A percentile compares a stretch with the other conserved stretches of the same genome.
Evolutionary conservation across 2,329 filamentous ascomycete genomes (phyloP).

Genomic region (Pezicula radicicola): DNA sequence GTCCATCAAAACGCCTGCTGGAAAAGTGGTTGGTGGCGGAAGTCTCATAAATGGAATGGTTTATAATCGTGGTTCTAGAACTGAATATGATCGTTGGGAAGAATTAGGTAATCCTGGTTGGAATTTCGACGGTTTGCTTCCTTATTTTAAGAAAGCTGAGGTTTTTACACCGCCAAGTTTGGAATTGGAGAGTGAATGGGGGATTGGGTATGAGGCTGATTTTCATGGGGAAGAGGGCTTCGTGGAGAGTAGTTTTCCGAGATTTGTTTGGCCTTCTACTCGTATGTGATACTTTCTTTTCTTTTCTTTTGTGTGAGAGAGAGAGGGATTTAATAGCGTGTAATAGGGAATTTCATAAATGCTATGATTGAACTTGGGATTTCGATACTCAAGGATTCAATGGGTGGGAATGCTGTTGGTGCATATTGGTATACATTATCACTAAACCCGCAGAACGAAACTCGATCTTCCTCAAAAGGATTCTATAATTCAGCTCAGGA

Average conservation of each 20-base stretch:
- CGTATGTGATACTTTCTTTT: slow-evolving; percentile 13
- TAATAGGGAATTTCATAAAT: slow-evolving; percentile 9
- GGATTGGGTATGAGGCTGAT: slow-evolving; percentile 28
- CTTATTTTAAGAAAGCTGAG: slow-evolving; percentile 39
- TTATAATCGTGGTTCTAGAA: slow-evolving; percentile 31
- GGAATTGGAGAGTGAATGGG: slow-evolving; percentile 29
- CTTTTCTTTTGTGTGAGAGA: not conserved
- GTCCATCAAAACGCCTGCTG: slow-evolving; percentile 5
- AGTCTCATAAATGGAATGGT: slow-evolving; percentile 37
- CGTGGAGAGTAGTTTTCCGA: slow-evolving; percentile 36
- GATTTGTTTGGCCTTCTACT: slow-evolving; percentile 34
- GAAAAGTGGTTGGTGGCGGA: slow-evolving; percentile 32
- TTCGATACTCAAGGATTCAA: slow-evolving; percentile 32
- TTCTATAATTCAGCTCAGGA: slow-evolving; percentile 28
- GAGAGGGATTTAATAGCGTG: not conserved
- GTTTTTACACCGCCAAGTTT: slow-evolving; percentile 30
- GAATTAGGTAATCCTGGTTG: slow-evolving; percentile 42
- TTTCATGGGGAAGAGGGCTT: slow-evolving; percentile 33
- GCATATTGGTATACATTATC: slow-evolving; percentile 34
- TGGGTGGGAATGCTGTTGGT: slow-evolving; percentile 32
- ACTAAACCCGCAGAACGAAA: slow-evolving; percentile 20
- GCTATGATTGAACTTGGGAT: slow-evolving; percentile 35
- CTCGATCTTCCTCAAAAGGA: slow-evolving; percentile 33
- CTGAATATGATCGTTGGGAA: slow-evolving; percentile 42
- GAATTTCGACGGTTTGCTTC: slow-evolving; percentile 37